These are phyloP conservation scores for Ophiostoma sp. DNA, from an alignment of 2,329 filamentous ascomycete genomes.

Conservation along the genomic window DNA sequence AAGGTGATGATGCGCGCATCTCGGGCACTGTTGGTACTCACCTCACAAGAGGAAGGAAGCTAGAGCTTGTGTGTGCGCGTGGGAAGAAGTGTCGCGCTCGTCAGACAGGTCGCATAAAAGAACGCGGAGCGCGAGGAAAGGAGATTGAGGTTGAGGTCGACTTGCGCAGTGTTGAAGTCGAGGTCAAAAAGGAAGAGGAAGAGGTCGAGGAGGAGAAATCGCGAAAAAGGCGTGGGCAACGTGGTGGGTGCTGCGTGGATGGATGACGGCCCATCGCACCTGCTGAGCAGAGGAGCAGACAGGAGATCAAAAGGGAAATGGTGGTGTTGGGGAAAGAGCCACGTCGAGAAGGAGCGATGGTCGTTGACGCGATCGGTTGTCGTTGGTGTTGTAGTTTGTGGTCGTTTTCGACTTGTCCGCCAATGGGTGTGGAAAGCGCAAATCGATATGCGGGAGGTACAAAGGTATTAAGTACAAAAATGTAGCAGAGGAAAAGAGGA, in stretches of 20 bases:
- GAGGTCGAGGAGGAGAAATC: background rate
- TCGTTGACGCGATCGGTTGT: background rate
- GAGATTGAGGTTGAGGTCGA: background rate
- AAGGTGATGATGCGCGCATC: background rate
- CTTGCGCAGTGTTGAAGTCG: background rate
- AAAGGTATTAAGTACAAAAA: background rate
- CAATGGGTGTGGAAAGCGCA: background rate
- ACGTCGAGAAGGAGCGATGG: conserved; percentile 6
- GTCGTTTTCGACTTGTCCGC: background rate
- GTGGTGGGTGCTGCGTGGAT: conserved; percentile 9
- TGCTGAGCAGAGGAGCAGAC: conserved; percentile 10
- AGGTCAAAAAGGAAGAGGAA: background rate
- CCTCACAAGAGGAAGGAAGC: background rate
- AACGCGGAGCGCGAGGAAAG: background rate
- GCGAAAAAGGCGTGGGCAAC: conserved; percentile 1
- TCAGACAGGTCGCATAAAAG: background rate
- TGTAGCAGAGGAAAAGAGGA: background rate
- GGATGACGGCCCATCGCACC: conserved; percentile 26
- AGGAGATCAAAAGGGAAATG: background rate
- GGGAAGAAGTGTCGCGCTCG: background rate
- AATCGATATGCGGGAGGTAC: background rate
- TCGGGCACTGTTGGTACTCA: background rate
- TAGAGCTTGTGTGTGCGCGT: background rate
- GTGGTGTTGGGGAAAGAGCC: background rate
- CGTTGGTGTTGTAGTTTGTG: background rate